Evolutionary conservation across 208 protist species (phyloP), one percentile per base, ranked within the genome.

Genomic region (Trypanosoma avium): DNA sequence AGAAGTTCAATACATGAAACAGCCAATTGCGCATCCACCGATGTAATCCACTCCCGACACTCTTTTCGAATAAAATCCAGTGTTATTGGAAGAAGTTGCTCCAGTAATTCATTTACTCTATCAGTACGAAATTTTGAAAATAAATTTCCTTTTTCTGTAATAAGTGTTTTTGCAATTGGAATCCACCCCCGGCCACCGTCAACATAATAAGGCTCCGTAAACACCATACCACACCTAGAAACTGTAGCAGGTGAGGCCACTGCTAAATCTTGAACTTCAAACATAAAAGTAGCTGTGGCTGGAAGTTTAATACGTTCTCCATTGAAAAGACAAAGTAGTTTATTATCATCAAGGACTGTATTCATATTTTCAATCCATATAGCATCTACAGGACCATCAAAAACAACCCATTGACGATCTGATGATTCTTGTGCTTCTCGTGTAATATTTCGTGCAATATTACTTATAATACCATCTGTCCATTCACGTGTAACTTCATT

Each of bases 321-420:
- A 73, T 95, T 98, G 67, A 98, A 94, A 21, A 99, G 84, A 75
- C 97, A 99, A 3, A 99, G 89, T 66, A 98, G 90, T 81, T 98
- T 99, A 84, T 98, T 98, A 75, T 99, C 98, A 79, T 99, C 98
- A 8, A 99, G 81, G 1, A 99, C 97, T 4, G 97, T 99, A 83
- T 99, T 99, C 96, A 99, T 97, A 70, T 98, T 98, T 74, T 99
- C 98, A 88, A 99, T 99, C 98, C 98, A 99, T 15, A 99, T 62
- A 5, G 98, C 94, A 72, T 99, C 98, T 24, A 99, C 98, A 22
- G 98, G 98, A n/a, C 98, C 98, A 84, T 99, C 98, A 71, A 99
- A 99, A 40, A 99, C 82, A 48, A 98, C 82, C 97, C 97, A 99
- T 32, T 98, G 94, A 6, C 91, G 82, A 62, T 96, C 90, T 1